Evolutionary conservation across 2,329 filamentous ascomycete species (phyloP).

Genomic region (Mollisiaceae sp.): DNA sequence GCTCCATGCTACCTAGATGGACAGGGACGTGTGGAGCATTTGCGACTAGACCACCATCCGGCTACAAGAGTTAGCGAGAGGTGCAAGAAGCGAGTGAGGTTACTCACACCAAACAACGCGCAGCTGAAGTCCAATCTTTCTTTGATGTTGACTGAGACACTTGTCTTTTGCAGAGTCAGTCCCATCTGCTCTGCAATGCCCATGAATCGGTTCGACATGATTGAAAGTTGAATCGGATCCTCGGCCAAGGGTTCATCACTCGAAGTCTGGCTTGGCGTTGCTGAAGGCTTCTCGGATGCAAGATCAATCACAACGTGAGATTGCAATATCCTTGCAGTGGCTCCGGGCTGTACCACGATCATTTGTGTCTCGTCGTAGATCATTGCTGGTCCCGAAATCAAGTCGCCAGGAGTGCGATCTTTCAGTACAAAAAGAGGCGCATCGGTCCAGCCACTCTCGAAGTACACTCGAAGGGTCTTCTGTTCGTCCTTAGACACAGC

Average conservation of each 20-base stretch:
- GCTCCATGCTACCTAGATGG: slow-evolving; percentile 74
- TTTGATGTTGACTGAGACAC: slow-evolving; percentile 69
- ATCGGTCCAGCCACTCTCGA: slow-evolving; percentile 23
- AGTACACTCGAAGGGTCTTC: slow-evolving; percentile 23
- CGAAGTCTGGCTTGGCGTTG: slow-evolving; percentile 42
- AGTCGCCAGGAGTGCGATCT: slow-evolving; percentile 71
- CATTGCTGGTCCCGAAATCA: slow-evolving; percentile 79
- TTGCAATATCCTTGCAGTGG: slow-evolving; percentile 71
- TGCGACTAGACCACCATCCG: slow-evolving; percentile 73
- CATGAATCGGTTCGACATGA: slow-evolving; percentile 83
- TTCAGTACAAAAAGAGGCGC: slow-evolving; percentile 54
- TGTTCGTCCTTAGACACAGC: not conserved
- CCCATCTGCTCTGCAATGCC: slow-evolving; percentile 85
- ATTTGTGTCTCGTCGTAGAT: slow-evolving; percentile 88
- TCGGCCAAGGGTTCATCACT: slow-evolving; percentile 57
- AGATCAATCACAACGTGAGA: slow-evolving; percentile 85
- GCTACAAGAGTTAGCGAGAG: slow-evolving; percentile 49
- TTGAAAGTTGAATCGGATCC: slow-evolving; percentile 75
- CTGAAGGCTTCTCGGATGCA: not conserved
- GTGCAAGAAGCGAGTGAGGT: slow-evolving; percentile 57
- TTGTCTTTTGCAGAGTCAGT: slow-evolving; percentile 75
- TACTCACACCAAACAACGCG: slow-evolving; percentile 67
- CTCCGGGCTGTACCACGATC: slow-evolving; percentile 81
- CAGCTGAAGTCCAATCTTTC: slow-evolving; percentile 53
- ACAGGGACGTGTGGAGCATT: slow-evolving; percentile 81